Percentiles rank a stretch among this genome's conserved stretches.
These are phyloP conservation scores for Laburnicola sp. DNA, from an alignment of 2,329 filamentous ascomycete genomes.

Conservation along the genomic window DNA sequence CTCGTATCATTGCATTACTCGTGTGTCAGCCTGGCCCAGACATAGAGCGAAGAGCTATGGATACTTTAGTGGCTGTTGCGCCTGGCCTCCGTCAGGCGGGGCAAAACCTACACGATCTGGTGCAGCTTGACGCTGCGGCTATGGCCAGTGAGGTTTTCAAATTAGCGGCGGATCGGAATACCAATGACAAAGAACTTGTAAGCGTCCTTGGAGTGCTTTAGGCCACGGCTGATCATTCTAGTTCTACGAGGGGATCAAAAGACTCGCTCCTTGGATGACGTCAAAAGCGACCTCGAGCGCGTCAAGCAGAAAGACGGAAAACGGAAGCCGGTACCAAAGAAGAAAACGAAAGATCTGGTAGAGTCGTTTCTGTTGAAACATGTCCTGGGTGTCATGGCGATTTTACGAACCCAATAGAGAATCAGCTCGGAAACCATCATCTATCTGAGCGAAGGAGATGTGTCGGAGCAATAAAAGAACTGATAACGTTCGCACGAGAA, in stretches of 20 bases:
- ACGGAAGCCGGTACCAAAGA: constrained; percentile 50
- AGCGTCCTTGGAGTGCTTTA: constrained; percentile 30
- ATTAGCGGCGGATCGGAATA: constrained; percentile 69
- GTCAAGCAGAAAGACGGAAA: constrained; percentile 52
- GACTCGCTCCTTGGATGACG: constrained; percentile 50
- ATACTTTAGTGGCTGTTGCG: constrained; percentile 69
- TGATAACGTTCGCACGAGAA: constrained; percentile 75
- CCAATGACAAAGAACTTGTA: constrained; percentile 59
- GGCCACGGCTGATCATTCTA: constrained; percentile 15
- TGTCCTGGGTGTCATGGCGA: constrained; percentile 84
- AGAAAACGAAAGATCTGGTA: constrained; percentile 56
- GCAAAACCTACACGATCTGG: constrained; percentile 67
- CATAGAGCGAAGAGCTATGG: constrained; percentile 68
- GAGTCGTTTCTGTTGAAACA: constrained; percentile 79
- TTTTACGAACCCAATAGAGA: constrained; percentile 78
- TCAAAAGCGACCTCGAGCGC: constrained; percentile 11
- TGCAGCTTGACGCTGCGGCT: constrained; percentile 73
- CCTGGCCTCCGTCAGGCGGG: constrained; percentile 65
- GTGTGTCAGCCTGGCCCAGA: constrained; percentile 65
- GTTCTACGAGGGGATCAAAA: constrained; percentile 55
- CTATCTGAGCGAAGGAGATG: constrained; percentile 73
- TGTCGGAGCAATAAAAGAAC: constrained; percentile 82
- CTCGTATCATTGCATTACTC: constrained; percentile 61
- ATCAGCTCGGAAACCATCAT: constrained; percentile 59
- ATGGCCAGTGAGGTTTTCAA: constrained; percentile 83